Conservation (phyloP, 75 land plant species). For the Selaginella moellendorffii region DNA sequence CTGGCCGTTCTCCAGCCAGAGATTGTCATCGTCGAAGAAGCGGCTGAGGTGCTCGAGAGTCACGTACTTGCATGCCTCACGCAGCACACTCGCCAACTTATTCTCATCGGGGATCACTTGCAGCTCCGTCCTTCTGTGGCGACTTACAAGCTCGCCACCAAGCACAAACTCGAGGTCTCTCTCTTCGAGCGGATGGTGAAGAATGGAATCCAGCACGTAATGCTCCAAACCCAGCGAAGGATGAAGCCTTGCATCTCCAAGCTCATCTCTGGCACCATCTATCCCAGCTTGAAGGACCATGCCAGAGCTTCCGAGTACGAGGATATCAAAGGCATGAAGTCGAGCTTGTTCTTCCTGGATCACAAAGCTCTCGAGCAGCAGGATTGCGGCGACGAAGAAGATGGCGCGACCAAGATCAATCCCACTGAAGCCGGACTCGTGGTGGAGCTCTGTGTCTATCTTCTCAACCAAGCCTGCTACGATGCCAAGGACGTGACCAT, state of each 20-base stretch:
- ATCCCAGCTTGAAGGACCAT: slow-evolving; percentile 19
- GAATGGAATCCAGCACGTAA: slow-evolving; percentile 15
- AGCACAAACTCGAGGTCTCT: slow-evolving; percentile 21
- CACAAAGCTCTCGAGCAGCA: slow-evolving; percentile 9
- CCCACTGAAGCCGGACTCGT: slow-evolving; percentile 12
- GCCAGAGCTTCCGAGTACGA: not conserved
- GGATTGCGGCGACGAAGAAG: slow-evolving; percentile 5
- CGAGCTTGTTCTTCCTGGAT: slow-evolving; percentile 13
- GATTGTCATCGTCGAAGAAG: slow-evolving; percentile 32
- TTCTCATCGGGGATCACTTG: slow-evolving; percentile 29
- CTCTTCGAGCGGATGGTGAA: slow-evolving; percentile 23
- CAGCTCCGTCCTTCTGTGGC: slow-evolving; percentile 34
- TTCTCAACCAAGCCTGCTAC: slow-evolving; percentile 13
- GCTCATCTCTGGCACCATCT: slow-evolving; percentile 10
- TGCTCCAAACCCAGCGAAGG: slow-evolving; percentile 13
- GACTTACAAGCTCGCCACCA: slow-evolving; percentile 6
- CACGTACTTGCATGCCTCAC: slow-evolving; percentile 29
- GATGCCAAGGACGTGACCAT: slow-evolving; percentile 10
- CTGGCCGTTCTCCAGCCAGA: slow-evolving; percentile 11
- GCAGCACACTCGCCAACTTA: slow-evolving; percentile 21
- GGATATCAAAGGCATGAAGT: slow-evolving; percentile 14
- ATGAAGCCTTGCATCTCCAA: slow-evolving; percentile 20
- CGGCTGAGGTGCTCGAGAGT: slow-evolving; percentile 33
- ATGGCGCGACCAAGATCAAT: slow-evolving; percentile 14
- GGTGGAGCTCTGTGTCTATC: slow-evolving; percentile 16